These are phyloP conservation scores for Blastobotrys peoriensis DNA, from an alignment of 805 yeast species.

Conservation along the genomic window DNA sequence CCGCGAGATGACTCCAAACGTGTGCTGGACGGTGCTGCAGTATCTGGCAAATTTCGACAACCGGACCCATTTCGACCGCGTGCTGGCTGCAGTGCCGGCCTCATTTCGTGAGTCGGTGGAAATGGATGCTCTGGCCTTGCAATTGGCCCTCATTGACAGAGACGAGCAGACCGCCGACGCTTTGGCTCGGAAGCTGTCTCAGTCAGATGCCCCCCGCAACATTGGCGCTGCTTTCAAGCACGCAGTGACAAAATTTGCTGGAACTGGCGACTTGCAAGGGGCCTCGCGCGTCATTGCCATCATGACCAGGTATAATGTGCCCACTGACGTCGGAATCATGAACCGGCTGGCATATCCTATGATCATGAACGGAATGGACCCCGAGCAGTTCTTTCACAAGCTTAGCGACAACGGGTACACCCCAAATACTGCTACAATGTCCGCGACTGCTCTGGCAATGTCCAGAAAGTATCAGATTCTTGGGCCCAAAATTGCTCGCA, in stretches of 20 bases:
- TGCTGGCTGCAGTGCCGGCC: background rate
- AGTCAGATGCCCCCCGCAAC: background rate
- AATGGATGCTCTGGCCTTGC: background rate
- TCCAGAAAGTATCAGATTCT: background rate
- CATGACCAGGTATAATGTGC: background rate
- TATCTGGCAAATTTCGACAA: background rate
- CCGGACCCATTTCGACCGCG: background rate
- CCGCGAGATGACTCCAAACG: background rate
- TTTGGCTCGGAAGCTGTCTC: background rate
- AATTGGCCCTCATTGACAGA: background rate
- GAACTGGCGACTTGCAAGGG: background rate
- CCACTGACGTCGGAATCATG: background rate
- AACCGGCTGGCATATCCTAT: background rate
- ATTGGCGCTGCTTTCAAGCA: background rate
- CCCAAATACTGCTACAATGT: background rate
- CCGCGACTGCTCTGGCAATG: background rate
- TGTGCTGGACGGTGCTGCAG: background rate
- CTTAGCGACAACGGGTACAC: background rate
- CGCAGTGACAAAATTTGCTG: background rate
- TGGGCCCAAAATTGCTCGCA: background rate
- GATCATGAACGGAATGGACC: background rate
- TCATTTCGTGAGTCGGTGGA: background rate
- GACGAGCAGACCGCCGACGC: background rate
- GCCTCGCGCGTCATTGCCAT: background rate
- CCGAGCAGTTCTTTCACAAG: background rate